Percentiles rank a stretch among this genome's conserved stretches.
Conservation (phyloP, 306 rosid species). For the Lathyrus sativus region DNA sequence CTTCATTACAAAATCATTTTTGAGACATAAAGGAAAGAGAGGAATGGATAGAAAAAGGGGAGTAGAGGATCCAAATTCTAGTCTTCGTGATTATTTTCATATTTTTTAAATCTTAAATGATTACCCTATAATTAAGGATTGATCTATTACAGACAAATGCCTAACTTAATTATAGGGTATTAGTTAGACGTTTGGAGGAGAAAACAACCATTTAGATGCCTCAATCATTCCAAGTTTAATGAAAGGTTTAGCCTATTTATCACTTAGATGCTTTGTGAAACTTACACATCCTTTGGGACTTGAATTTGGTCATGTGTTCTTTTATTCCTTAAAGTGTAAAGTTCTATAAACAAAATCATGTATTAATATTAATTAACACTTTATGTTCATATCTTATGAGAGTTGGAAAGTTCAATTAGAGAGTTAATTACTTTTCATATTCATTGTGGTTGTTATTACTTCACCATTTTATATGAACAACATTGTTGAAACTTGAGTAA, state of each 20-base stretch:
- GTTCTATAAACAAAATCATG: constrained; percentile 30
- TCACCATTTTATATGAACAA: constrained; percentile 50
- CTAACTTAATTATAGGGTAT: no score
- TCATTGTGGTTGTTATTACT: constrained; percentile 18
- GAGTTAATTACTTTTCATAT: constrained; percentile 28
- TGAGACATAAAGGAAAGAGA: no score
- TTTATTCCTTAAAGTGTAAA: constrained; percentile 47
- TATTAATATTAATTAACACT: neutral
- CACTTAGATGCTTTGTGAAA: constrained; percentile 33
- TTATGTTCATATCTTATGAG: no score
- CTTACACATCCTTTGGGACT: neutral
- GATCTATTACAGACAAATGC: no score
- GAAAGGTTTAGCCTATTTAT: constrained; percentile 39
- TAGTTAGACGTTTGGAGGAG: constrained; percentile 49
- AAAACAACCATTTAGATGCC: constrained; percentile 60
- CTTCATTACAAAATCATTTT: no score
- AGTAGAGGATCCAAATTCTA: no score
- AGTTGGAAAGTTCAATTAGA: neutral
- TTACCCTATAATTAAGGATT: no score
- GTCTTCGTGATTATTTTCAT: no score
- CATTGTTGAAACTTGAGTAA: constrained; percentile 37
- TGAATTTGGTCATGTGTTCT: constrained; percentile 42
- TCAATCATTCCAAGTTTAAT: constrained; percentile 42
- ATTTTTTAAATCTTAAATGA: no score
- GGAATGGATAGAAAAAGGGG: no score